Conservation (phyloP, 2,329 filamentous ascomycete species). For the Cordyceps militaris region DNA sequence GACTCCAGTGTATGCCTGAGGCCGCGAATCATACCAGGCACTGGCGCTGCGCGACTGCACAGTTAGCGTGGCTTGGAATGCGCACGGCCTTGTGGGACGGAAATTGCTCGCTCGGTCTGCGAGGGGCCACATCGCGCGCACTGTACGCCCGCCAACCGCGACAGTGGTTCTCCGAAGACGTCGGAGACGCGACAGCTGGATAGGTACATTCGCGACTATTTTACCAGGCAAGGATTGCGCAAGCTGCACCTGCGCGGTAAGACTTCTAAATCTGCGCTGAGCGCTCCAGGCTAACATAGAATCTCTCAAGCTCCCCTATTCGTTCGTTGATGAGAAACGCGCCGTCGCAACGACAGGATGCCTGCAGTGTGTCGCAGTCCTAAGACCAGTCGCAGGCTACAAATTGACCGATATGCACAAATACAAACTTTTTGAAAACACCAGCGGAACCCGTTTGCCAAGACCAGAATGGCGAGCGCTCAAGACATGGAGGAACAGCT, state of each 20-base stretch:
- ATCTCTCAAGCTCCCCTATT: not conserved
- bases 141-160: conserved; percentile 12
- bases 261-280: not conserved
- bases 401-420: conserved; percentile 25
- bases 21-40: conserved; percentile 1
- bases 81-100: not conserved
- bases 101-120: not conserved
- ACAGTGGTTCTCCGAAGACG: conserved; percentile 3
- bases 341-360: conserved; percentile 13
- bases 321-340: conserved; percentile 3
- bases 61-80: conserved; percentile 7
- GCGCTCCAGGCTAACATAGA: not conserved
- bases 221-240: not conserved
- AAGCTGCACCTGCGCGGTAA: conserved; percentile 4
- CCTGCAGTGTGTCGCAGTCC: conserved; percentile 6
- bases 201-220: conserved; percentile 1
- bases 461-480: conserved; percentile 40
- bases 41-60: conserved; percentile 9
- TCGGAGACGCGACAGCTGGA: conserved; percentile 11
- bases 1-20: conserved; percentile 8
- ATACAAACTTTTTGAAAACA: conserved; percentile 12
- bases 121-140: conserved; percentile 12
- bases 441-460: conserved; percentile 16
- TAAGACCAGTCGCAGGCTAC: conserved; percentile 18
- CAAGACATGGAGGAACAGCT: conserved; percentile 52